Evolutionary conservation across 208 protist species (phyloP).

Genomic region (Leishmania gerbilli): DNA sequence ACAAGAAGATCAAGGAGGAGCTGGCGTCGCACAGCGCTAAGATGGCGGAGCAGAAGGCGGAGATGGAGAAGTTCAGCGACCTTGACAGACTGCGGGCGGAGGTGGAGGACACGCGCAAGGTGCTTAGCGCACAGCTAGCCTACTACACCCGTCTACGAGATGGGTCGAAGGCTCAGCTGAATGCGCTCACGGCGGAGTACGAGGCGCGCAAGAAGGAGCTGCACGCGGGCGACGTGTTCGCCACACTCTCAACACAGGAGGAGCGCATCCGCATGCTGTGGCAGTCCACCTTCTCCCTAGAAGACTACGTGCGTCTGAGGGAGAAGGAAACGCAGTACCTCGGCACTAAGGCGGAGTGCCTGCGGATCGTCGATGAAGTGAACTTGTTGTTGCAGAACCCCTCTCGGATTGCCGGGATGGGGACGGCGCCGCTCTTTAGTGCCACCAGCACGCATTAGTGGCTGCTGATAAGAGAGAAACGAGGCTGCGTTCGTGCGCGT

Average conservation of each 20-base stretch:
- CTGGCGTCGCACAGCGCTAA: constrained; percentile 70
- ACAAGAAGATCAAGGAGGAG: constrained; percentile 90
- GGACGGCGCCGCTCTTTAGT: constrained; percentile 23
- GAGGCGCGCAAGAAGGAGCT: constrained; percentile 58
- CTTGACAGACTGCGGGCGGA: constrained; percentile 64
- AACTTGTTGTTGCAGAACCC: constrained; percentile 82
- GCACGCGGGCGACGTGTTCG: constrained; percentile 56
- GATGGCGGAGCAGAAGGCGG: constrained; percentile 80
- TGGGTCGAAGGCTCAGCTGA: constrained; percentile 70
- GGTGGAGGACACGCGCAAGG: constrained; percentile 63
- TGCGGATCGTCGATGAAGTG: constrained; percentile 84
- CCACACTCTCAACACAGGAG: constrained; percentile 69
- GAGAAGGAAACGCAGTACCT: constrained; percentile 91
- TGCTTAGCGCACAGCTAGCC: constrained; percentile 50
- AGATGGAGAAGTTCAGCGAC: constrained; percentile 83
- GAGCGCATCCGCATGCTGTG: constrained; percentile 85
- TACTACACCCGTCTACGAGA: constrained; percentile 75
- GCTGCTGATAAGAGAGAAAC: neutral
- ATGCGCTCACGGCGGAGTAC: constrained; percentile 55
- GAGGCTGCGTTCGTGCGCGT: neutral
- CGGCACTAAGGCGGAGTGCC: constrained; percentile 78
- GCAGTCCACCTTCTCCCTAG: constrained; percentile 85
- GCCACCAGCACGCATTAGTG: constrained; percentile 2
- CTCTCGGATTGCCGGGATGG: constrained; percentile 28
- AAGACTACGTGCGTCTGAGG: constrained; percentile 90